Base-by-base conservation (phyloP, 306 rosid genomes). In the Arachis stenosperma region DNA sequence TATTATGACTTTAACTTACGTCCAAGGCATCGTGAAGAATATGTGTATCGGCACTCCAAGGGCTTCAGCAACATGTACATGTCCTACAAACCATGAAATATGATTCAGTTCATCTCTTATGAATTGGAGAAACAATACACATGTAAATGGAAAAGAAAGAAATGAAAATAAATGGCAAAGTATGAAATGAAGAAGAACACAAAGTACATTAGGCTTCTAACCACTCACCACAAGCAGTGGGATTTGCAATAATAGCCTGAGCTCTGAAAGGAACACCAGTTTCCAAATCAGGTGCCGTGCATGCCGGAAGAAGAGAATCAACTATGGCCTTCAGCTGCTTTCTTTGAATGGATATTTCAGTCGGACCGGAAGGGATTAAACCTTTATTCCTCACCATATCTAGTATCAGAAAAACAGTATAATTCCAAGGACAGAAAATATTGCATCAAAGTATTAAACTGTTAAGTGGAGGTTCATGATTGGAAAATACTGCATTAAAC, bases 11-110 rank as follows among this genome's bases (percentile, higher is more conserved):
- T 17, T 60, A 78, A 86, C 98, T 89, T 77, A 90, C 98, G 96
- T 92, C 98, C 98, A 92, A 65, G 98, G 98, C 98, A 92, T 92
- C 52, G 98, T 92, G 88, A 92, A 92, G 87, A 89, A 89, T 70
- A 92, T 88, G 85, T 90, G 96, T 61, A 92, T 86, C 61, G 98
- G 98, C 59, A 92, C 94, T 65, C 89, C 87, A 57, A 92, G 92
- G 81, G 98, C 96, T 82, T 92, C 98, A 22, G 98, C 98, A 80
- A 92, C 85, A 74, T 92, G 94, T 46, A 82, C 71, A 65, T 92
- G 96, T 61, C 98, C 98, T 92, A 84, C 82, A 83, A 77, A 37
- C 65, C 83, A 67, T 61, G 63, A 50, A 2, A 59, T 65, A 69
- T 62, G 30, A 62, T 40, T 56, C 37, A 2, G 46, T 43, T 3